A percentile compares a stretch with the other conserved stretches of the same genome.
phyloP scores from a whole-genome alignment of 345 rosid genomes.

The Rhodamnia rubescens region DNA sequence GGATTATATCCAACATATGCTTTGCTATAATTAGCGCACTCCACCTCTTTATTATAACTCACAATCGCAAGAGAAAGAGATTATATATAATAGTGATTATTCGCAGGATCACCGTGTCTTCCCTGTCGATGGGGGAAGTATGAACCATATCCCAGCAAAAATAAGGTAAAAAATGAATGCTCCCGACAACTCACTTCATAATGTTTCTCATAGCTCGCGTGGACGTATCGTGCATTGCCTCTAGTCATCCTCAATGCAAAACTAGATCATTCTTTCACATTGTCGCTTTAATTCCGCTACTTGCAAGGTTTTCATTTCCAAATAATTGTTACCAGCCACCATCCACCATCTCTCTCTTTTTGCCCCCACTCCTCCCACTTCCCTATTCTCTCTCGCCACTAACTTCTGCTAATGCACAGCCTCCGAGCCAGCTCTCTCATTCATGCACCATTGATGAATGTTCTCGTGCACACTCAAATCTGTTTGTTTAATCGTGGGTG shows the following conservation, averaged over 20 bases:
- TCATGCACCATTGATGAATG: background rate
- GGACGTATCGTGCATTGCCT: background rate
- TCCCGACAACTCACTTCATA: background rate
- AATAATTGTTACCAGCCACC: background rate
- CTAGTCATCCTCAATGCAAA: background rate
- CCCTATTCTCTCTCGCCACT: background rate
- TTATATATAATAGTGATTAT: too few species aligned
- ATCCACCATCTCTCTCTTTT: background rate
- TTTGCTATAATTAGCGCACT: too few species aligned
- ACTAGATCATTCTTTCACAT: background rate
- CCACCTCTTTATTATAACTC: too few species aligned
- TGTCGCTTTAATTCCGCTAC: background rate
- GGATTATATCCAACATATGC: too few species aligned
- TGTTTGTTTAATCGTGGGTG: background rate
- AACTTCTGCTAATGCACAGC: background rate
- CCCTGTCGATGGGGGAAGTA: too few species aligned
- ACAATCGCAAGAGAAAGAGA: too few species aligned
- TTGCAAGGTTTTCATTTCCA: background rate
- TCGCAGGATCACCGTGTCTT: too few species aligned
- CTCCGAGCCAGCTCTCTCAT: background rate
- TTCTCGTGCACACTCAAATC: background rate
- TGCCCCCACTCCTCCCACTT: background rate
- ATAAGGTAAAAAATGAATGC: background rate
- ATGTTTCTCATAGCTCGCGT: background rate
- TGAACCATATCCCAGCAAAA: background rate